Evolutionary conservation across 352 stramenopile genomes (phyloP).

Genomic region (Phytophthora fragariae): DNA sequence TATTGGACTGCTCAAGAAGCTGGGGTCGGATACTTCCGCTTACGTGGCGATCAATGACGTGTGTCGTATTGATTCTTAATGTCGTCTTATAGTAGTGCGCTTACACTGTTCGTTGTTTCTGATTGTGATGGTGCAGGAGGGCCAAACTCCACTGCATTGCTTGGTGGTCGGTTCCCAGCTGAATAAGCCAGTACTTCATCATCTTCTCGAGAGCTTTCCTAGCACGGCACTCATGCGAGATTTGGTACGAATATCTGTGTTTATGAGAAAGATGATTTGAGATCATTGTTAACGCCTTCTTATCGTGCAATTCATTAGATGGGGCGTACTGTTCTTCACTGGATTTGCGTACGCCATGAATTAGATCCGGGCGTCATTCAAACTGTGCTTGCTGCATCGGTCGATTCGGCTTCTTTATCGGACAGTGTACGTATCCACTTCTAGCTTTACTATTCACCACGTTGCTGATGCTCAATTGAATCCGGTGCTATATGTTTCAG

Average conservation of each 20-base stretch:
- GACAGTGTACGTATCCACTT: slow-evolving; percentile 23
- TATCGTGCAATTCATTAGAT: slow-evolving; percentile 33
- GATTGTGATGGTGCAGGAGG: slow-evolving; percentile 28
- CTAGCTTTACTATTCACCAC: neutral
- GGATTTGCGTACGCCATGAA: slow-evolving; percentile 50
- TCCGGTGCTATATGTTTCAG: slow-evolving; percentile 24
- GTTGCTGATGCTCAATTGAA: neutral
- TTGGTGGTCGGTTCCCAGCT: slow-evolving; percentile 35
- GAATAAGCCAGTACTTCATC: slow-evolving; percentile 47
- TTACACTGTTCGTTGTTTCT: neutral
- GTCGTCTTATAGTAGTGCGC: neutral
- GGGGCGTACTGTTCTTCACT: slow-evolving; percentile 63
- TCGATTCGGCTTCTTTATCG: slow-evolving; percentile 17
- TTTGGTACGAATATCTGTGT: slow-evolving; percentile 30
- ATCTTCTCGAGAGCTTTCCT: slow-evolving; percentile 46
- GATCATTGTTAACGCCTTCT: slow-evolving; percentile 8
- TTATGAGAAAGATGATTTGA: neutral
- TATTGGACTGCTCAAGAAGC: slow-evolving; percentile 50
- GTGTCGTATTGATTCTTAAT: neutral
- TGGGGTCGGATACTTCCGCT: slow-evolving; percentile 38
- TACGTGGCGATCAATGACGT: slow-evolving; percentile 56
- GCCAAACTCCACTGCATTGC: slow-evolving; percentile 59
- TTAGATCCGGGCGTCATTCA: slow-evolving; percentile 34
- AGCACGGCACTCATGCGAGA: slow-evolving; percentile 46
- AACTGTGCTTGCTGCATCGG: slow-evolving; percentile 31